Base-by-base conservation (phyloP, 2,329 filamentous ascomycete genomes). In the Zymoseptoria passerinii region DNA sequence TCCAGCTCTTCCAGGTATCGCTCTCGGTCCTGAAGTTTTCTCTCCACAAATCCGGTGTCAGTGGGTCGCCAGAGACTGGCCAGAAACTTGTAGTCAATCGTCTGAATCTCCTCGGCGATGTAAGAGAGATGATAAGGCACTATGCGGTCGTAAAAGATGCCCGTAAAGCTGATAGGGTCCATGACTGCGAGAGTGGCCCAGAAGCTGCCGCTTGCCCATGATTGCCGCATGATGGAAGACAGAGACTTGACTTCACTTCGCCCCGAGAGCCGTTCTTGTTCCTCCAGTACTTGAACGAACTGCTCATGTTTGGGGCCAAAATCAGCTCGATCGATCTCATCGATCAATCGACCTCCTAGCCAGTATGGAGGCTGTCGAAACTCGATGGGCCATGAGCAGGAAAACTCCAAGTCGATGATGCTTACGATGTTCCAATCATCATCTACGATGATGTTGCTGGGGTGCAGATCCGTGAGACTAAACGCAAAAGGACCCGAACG, bases 301-400 rank as follows among this genome's bases (percentile, higher is more conserved):
- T 50, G 49, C 18, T 50, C 49, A 18, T 50, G 49, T 8, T 10
- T 27, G 10, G 49, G 49, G 23, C 3, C 49, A 18, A 50, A 50
- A 27, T 16, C 19, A 16, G 2, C n/a, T 50, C n/a, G 49, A 50
- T 50, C 49, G n/a, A 50, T 4, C 7, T 23, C 49, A 18, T 50
- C 49, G 16, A 50, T 13, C 1, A 50, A 50, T 50, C 19, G 5
- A 10, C 19, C 49, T 50, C 49, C 49, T 1, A 50, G 49, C 49
- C 49, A 50, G n/a, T 50, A 50, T 6, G 49, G 49, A 8, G 68
- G 64, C 19, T 59, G 57, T 10, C 67, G 55, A 55, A 70, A 64
- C 56, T 71, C 65, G 4, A 70, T 50, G 8, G 72, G 72, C 1
- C 67, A 63, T 2, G 67, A 68, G 59, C 67, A 72, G 51, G 67